A percentile compares a stretch with the other conserved stretches of the same genome.
Conservation (phyloP, 179 eudicot species). For the Camellia oleifera region DNA sequence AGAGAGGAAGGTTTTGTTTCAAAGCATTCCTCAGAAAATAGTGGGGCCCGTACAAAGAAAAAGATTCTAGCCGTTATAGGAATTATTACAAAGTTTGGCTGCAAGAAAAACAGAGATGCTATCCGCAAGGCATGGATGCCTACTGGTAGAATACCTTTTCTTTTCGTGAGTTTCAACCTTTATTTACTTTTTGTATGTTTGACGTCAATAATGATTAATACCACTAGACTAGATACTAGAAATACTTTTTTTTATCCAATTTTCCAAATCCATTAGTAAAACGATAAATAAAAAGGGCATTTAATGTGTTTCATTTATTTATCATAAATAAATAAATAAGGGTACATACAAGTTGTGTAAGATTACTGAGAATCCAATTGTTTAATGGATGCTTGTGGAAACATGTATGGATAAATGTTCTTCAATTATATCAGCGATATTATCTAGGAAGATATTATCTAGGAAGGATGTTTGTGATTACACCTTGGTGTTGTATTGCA, state of each 20-base stretch:
- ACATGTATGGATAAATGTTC: background rate
- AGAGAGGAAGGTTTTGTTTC: slow-evolving; percentile 63
- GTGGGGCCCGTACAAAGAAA: slow-evolving; percentile 36
- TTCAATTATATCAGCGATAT: background rate
- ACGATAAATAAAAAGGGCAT: too few relatives aligned
- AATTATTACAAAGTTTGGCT: slow-evolving; percentile 70
- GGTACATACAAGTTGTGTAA: background rate
- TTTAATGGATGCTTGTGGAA: background rate
- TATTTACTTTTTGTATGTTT: background rate
- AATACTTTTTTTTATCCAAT: background rate
- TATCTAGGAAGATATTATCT: background rate
- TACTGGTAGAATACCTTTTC: slow-evolving; percentile 44
- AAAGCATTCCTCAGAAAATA: slow-evolving; percentile 33
- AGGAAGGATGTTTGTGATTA: background rate
- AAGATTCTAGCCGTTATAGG: slow-evolving; percentile 76
- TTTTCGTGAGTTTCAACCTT: slow-evolving; percentile 7
- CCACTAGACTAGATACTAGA: background rate
- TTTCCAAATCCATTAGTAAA: too few relatives aligned
- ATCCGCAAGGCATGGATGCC: slow-evolving; percentile 97
- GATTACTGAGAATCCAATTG: background rate
- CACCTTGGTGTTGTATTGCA: too few relatives aligned
- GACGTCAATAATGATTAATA: background rate
- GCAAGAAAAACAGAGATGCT: slow-evolving; percentile 77
- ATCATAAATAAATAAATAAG: background rate
- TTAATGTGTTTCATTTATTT: too few relatives aligned